Conservation (phyloP, 225 moss, liverwort and hornwort genomes). For the Physcomitrellopsis africana region DNA sequence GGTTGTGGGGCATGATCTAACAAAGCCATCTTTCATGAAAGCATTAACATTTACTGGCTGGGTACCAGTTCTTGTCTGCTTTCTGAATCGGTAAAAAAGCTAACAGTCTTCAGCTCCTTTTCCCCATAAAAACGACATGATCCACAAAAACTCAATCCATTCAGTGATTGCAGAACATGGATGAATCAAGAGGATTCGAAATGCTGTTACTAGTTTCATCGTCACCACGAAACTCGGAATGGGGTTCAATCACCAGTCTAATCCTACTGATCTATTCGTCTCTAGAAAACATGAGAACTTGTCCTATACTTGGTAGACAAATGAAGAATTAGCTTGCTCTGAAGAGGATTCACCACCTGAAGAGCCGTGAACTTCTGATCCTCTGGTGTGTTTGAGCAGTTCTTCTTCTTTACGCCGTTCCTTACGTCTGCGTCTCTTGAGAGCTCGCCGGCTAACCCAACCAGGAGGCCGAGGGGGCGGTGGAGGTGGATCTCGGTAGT, state of each 20-base stretch:
- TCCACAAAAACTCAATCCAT: not conserved
- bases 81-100: not conserved
- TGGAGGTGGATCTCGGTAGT: constrained; percentile 69
- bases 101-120: not conserved
- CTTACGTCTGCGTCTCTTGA: constrained; percentile 80
- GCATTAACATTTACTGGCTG: too few species aligned
- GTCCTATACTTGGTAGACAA: constrained; percentile 26
- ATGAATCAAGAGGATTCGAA: constrained; percentile 15
- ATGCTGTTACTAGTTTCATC: not conserved
- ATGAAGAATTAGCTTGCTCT: constrained; percentile 25
- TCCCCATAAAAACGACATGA: not conserved
- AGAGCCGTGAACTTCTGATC: not conserved
- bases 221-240: not conserved
- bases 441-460: constrained; percentile 82
- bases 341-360: constrained; percentile 17
- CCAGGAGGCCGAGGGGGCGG: constrained; percentile 64
- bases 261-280: constrained; percentile 11
- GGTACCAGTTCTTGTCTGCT: not conserved
- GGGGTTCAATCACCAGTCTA: not conserved
- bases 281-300: constrained; percentile 7
- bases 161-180: not conserved
- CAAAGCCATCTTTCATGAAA: too few species aligned
- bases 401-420: constrained; percentile 59
- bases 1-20: too few species aligned
- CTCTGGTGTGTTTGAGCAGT: not conserved